phyloP scores from a whole-genome alignment of 352 stramenopile species.

The Globisporangium heterothallicum region DNA sequence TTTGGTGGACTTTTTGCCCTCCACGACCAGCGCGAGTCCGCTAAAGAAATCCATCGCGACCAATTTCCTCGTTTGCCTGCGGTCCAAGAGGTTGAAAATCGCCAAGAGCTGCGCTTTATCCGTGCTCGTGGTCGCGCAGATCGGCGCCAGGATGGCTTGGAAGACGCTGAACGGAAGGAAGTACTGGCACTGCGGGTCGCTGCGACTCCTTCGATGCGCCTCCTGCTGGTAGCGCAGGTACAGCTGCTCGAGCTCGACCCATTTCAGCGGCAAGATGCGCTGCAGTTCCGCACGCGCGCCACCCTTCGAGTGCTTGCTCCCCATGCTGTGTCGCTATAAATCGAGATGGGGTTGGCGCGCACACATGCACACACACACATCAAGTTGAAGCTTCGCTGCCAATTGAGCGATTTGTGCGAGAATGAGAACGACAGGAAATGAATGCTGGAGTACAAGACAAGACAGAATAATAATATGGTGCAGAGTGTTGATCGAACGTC shows the following conservation, averaged over 20 bases:
- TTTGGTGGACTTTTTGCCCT: conserved; percentile 61
- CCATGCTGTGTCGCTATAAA: conserved; percentile 25
- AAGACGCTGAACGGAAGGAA: conserved; percentile 54
- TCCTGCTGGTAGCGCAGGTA: conserved; percentile 61
- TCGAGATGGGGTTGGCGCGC: not conserved
- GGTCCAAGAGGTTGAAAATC: conserved; percentile 39
- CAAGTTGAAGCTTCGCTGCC: conserved; percentile 18
- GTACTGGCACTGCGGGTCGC: conserved; percentile 33
- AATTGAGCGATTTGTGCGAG: too few species aligned
- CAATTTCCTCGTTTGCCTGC: conserved; percentile 20
- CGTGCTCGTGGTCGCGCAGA: conserved; percentile 18
- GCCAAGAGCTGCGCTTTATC: conserved; percentile 40
- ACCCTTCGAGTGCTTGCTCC: conserved; percentile 51
- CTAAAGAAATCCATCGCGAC: conserved; percentile 57
- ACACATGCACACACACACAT: too few species aligned
- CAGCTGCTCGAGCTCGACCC: conserved; percentile 50
- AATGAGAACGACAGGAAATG: too few species aligned
- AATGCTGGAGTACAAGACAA: not conserved
- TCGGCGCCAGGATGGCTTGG: conserved; percentile 30
- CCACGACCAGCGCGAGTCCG: conserved; percentile 44
- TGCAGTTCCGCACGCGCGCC: conserved; percentile 27
- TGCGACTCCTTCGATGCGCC: conserved; percentile 22
- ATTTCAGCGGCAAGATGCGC: conserved; percentile 40
- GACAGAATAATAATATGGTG: not conserved
- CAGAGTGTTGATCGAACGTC: not conserved